Conservation (phyloP, 805 yeast species). For the Wickerhamomyces bisporus region DNA sequence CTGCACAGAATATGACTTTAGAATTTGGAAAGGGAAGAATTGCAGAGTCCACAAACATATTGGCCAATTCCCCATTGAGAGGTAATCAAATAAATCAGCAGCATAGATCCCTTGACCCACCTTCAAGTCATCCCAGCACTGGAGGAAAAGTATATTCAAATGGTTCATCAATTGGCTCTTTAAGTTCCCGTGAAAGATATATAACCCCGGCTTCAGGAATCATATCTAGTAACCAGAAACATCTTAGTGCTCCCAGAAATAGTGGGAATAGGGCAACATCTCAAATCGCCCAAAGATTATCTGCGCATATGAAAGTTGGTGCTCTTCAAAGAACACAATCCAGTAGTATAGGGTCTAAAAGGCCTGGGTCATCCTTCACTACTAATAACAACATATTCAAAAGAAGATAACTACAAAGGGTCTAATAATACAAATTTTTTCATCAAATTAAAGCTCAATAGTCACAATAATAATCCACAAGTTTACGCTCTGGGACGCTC, state of each 20-base stretch:
- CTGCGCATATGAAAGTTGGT: conserved; percentile 23
- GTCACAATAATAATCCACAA: conserved; percentile 40
- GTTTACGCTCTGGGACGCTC: conserved; percentile 37
- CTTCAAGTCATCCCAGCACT: conserved; percentile 6
- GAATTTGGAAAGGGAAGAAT: conserved; percentile 15
- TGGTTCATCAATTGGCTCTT: conserved; percentile 11
- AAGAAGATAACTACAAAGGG: conserved; percentile 5
- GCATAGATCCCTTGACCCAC: conserved; percentile 2
- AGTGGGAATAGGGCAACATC: conserved; percentile 17
- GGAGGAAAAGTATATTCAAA: conserved; percentile 8
- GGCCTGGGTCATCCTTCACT: conserved; percentile 18
- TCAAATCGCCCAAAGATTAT: conserved; percentile 20
- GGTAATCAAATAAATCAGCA: not conserved
- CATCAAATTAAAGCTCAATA: conserved; percentile 4
- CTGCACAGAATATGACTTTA: not conserved
- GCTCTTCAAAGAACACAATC: conserved; percentile 6
- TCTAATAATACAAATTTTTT: not conserved
- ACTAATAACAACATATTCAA: conserved; percentile 9
- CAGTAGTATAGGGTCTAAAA: conserved; percentile 1
- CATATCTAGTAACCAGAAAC: not conserved
- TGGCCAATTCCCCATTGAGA: conserved; percentile 8
- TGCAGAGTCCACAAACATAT: conserved; percentile 22
- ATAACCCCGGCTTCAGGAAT: not conserved
- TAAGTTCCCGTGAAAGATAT: conserved; percentile 7
- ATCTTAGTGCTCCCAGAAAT: conserved; percentile 1